Evolutionary conservation across 495 filamentous ascomycete species (phyloP), one percentile per base, ranked within the genome.

Genomic region (Penicillium desertorum): DNA sequence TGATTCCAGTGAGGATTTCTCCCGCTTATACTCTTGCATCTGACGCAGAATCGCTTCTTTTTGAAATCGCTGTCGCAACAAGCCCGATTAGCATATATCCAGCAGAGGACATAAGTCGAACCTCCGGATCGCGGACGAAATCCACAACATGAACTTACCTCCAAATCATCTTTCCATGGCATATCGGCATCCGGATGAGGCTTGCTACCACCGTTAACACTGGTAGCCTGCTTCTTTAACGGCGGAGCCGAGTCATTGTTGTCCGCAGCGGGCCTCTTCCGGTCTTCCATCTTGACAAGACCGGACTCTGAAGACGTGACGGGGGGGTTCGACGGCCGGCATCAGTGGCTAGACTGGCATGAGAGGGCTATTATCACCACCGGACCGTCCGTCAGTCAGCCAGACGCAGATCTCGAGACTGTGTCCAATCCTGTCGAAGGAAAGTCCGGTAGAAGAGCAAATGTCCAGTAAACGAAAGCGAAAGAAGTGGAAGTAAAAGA

Each of bases 31-130:
- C 71, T 98, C 95, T 63, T 88, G 86, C 93, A 98, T 96, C 68
- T 97, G 93, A 29, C 94, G 90, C 68, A 89, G 86, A 67, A 98
- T 97, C 56, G 94, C 94, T 80, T 96, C 94, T 72, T 98, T 98
- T 77, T 96, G 91, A 67, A 90, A 97, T 62, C 87, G 85, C 94
- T 98, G 70, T 70, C 58, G 45, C 47, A 47, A 52, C 44, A 47
- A 7, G 10, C 5, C 12, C 10, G 20, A 55, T 69, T 42, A 69
- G 63, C 17, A 51, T 27, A 43, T 53, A 11, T 30, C n/a, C 14
- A n/a, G 41, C 9, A 45, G 23, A 12, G 44, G 6, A 25, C 17
- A 27, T 19, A 5, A 41, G 36, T 5, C 14, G 9, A 44, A 27
- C 6, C 11, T 39, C 30, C 36, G 10, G 10, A 29, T 29, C 43